These are phyloP conservation scores for Pulicaria dysenterica DNA, from an alignment of 129 eudicot species.

Conservation along the genomic window DNA sequence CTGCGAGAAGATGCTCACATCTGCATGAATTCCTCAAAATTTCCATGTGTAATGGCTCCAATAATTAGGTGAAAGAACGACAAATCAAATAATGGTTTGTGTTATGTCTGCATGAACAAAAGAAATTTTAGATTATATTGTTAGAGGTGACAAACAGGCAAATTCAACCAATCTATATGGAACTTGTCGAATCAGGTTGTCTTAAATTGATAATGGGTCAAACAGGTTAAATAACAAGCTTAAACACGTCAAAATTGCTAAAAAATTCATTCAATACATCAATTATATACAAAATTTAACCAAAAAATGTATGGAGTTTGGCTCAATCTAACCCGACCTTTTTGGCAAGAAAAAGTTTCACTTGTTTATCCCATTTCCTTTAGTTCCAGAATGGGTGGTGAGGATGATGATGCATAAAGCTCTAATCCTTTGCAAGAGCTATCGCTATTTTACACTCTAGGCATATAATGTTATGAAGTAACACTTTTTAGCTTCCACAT, in stretches of 20 bases:
- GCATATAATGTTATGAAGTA: neutral
- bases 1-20: too few species aligned
- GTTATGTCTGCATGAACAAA: too few species aligned
- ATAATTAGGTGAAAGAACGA: too few species aligned
- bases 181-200: neutral
- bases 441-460: neutral
- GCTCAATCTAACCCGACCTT: too few species aligned
- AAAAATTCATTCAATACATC: neutral
- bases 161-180: neutral
- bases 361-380: conserved; percentile 3
- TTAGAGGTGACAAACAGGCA: neutral
- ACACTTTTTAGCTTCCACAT: neutral
- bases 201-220: neutral
- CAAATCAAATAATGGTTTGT: too few species aligned
- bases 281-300: neutral
- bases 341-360: neutral
- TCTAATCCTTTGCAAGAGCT: neutral
- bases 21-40: too few species aligned
- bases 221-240: neutral
- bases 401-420: neutral
- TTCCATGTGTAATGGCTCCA: too few species aligned
- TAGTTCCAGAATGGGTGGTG: neutral
- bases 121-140: conserved; percentile 11
- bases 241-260: neutral
- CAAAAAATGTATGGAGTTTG: neutral